A percentile compares a stretch with the other conserved stretches of the same genome.
Evolutionary conservation across 306 rosid genomes (phyloP).

Genomic region (Cucumis sativus): DNA sequence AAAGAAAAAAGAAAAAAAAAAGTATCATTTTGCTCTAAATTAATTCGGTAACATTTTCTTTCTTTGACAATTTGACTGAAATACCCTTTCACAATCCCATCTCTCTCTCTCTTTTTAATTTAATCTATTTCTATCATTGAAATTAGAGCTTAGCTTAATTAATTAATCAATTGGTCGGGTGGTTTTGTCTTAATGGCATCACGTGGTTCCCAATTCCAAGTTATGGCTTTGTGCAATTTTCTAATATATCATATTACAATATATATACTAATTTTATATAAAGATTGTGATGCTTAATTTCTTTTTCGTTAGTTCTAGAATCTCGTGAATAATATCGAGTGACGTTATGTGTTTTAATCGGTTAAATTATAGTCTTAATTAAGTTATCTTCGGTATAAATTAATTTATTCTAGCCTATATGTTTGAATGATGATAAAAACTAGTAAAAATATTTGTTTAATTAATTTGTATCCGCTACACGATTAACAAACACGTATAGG

Average conservation of each 20-base stretch:
- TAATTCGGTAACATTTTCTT: not conserved
- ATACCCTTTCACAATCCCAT: not conserved
- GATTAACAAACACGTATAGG: not conserved
- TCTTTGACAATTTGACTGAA: slow-evolving; percentile 40
- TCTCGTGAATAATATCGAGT: no score
- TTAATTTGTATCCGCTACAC: not conserved
- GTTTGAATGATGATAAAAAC: not conserved
- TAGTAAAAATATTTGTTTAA: no score
- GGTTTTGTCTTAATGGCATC: slow-evolving; percentile 88
- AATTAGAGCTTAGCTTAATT: slow-evolving; percentile 29
- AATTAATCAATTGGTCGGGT: slow-evolving; percentile 89
- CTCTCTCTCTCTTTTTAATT: not conserved
- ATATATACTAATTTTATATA: not conserved
- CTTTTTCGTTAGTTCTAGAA: no score
- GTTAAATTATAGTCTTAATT: no score
- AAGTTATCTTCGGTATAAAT: not conserved
- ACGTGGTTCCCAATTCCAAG: slow-evolving; percentile 99
- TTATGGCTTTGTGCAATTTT: slow-evolving; percentile 35
- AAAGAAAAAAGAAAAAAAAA: not conserved
- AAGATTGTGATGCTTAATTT: not conserved
- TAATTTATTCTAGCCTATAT: no score
- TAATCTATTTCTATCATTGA: slow-evolving; percentile 20
- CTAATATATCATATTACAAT: not conserved
- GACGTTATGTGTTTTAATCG: no score
- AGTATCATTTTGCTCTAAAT: not conserved